Base-by-base conservation (phyloP, 441 rosid species). In the Pelargonium myrrhifolium region DNA sequence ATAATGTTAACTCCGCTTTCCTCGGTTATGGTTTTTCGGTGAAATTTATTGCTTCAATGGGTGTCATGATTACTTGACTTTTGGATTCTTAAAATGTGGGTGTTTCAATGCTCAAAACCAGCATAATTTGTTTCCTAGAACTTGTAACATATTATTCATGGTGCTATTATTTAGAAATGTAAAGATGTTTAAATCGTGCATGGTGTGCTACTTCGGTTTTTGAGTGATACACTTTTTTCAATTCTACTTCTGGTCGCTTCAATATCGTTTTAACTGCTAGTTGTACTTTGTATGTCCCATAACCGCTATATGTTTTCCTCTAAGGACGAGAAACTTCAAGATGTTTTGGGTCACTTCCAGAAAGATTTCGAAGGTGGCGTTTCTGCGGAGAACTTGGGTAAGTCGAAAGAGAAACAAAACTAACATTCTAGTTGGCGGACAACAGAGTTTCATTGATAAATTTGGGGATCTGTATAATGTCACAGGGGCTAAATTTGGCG, bases 401-500 rank as follows among this genome's bases (percentile, higher is more conserved):
- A 84, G 78, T 56, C 28, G 22, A 20, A 56, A 56, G 22, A 24
- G 20, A 10, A 18, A 24, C 61, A 18, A 56, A 20, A 56, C 28
- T 56, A 56, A 20, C 9, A 26, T 56, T 56, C 61, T 56, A 56
- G 28, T 56, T 56, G 61, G 61, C 61, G n/a, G 22, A 21, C 22
- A 24, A 18, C 24, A 53, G 22, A 24, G 56, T 49, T 49, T 15
- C 56, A 3, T 56, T 56, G 61, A 56, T 21, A 56, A 21, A 9
- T 56, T 20, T 21, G 61, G 28, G 61, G 28, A 20, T 20, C 24
- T 56, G 26, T 75, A 68, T 72, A 61, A 77, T 26, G 68, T 70
- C 72, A 71, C 87, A 95, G 99, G 99, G 74, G 79, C 99, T 49
- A 92, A 86, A 75, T 92, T 74, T 85, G 99, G 97, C 74, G 97